Base-by-base conservation (phyloP, 176 grass and related monocot species). In the Chloris gayana region DNA sequence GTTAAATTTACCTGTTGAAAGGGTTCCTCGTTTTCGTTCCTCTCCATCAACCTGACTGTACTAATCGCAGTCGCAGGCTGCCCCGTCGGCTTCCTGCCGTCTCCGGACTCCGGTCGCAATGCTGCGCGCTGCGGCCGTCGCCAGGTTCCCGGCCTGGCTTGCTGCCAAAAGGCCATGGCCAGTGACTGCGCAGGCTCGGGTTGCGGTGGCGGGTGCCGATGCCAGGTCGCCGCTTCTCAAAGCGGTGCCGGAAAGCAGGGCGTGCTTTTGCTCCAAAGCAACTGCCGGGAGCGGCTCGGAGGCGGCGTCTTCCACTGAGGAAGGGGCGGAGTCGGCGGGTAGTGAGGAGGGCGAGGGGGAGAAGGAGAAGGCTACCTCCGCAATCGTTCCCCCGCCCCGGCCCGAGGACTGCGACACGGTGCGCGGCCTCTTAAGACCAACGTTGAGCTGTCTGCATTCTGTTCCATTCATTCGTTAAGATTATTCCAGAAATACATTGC, bases 381-480 rank as follows among this genome's bases (percentile, higher is more conserved):
- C 82, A 34, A 83, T 94, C 80, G 75, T 73, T 46, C 65, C 82
- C 6, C 47, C 88, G 87, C 61, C 8, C 30, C 85, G 91, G 25
- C 91, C 91, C 14, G 88, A 94, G 76, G 91, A 94, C 62, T 91
- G 80, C 76, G 69, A 81, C 73, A 87, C 85, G 83, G 91, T 88
- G 35, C 64, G 70, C 65, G 4, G 33, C n/a, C 73, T 58, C 42
- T 70, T 31, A 39, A 21, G 5, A 54, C 51, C 19, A 54, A n/a
- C 18, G 63, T 85, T 64, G 51, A 50, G 26, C 33, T 46, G 27
- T 78, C 29, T 70, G 54, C 29, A 47, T 50, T 27, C 19, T 78
- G 37, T 17, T 2, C 5, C 6, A 50, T 35, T 22, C 56, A 26
- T 64, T 82, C 4, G 30, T 61, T 77, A 22, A 30, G 35, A 62